phyloP scores from a whole-genome alignment of 352 stramenopile genomes.

The Plasmopara muralis region DNA sequence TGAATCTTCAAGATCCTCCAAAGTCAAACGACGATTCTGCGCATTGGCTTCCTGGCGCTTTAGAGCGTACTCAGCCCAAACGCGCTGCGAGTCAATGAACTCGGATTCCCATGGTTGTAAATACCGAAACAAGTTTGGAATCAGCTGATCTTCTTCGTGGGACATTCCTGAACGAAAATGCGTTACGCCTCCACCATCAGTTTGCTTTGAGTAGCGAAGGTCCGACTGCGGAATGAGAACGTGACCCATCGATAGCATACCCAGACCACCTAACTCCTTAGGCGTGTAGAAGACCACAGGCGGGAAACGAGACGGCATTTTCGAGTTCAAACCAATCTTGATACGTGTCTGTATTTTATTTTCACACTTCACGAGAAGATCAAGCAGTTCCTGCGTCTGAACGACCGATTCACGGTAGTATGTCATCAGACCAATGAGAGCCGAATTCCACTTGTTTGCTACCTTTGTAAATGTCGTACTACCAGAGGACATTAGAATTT shows the following conservation, averaged over 20 bases:
- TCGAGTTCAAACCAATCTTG: conserved; percentile 99
- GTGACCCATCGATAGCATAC: conserved; percentile 99
- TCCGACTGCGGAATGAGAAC: conserved; percentile 99
- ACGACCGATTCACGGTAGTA: conserved; percentile 99
- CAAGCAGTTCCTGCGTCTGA: conserved; percentile 99
- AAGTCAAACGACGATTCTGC: conserved; percentile 97
- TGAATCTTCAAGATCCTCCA: conserved; percentile 99
- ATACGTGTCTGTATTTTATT: conserved; percentile 99
- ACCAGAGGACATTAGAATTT: conserved; percentile 99
- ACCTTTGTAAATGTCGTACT: conserved; percentile 99
- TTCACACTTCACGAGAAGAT: conserved; percentile 99
- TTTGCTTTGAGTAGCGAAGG: conserved; percentile 99
- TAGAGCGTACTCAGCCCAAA: conserved; percentile 99
- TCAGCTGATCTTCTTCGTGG: conserved; percentile 98
- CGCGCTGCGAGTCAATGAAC: conserved; percentile 98
- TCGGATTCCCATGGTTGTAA: conserved; percentile 98
- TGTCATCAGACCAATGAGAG: conserved; percentile 96
- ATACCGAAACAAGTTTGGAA: conserved; percentile 99
- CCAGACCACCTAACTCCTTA: conserved; percentile 98
- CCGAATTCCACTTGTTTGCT: conserved; percentile 98
- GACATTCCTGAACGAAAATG: conserved; percentile 98
- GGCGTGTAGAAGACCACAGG: conserved; percentile 99
- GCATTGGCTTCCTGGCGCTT: conserved; percentile 99
- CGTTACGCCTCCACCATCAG: conserved; percentile 95
- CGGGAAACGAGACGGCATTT: conserved; percentile 99